phyloP scores from a whole-genome alignment of 2,329 filamentous ascomycete genomes.

The Venturiaceae sp. region DNA sequence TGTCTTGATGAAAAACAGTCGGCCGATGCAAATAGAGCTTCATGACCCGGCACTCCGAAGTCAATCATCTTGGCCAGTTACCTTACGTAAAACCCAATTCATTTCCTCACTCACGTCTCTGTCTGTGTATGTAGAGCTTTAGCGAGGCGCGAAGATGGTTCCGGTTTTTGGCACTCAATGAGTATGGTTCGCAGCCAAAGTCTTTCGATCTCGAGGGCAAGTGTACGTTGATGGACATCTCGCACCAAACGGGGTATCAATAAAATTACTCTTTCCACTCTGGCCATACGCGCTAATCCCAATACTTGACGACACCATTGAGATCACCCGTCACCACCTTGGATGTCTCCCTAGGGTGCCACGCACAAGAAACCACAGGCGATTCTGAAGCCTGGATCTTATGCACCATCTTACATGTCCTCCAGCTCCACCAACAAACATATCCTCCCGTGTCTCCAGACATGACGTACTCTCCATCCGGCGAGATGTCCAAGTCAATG shows the following conservation, averaged over 20 bases:
- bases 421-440: constrained; percentile 98
- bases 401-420: constrained; percentile 98
- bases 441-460: constrained; percentile 82
- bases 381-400: constrained; percentile 82
- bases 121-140: too few relatives aligned
- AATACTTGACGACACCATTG: constrained; percentile 83
- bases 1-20: too few relatives aligned
- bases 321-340: constrained; percentile 87
- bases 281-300: constrained; percentile 57
- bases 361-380: constrained; percentile 77
- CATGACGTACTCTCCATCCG: constrained; percentile 84
- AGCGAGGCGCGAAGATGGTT: too few relatives aligned
- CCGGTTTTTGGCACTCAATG: too few relatives aligned
- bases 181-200: too few relatives aligned
- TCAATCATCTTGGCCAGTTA: too few relatives aligned
- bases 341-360: constrained; percentile 96
- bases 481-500: constrained; percentile 78
- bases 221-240: too few relatives aligned
- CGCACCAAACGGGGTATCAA: constrained; percentile 1
- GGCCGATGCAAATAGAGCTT: too few relatives aligned
- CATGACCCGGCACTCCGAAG: too few relatives aligned
- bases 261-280: background rate
- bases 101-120: too few relatives aligned
- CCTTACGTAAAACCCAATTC: too few relatives aligned
- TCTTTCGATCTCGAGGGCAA: too few relatives aligned